Base-by-base conservation (phyloP, 371 early-diverging fungal genomes). In the Enterospora canceri region DNA sequence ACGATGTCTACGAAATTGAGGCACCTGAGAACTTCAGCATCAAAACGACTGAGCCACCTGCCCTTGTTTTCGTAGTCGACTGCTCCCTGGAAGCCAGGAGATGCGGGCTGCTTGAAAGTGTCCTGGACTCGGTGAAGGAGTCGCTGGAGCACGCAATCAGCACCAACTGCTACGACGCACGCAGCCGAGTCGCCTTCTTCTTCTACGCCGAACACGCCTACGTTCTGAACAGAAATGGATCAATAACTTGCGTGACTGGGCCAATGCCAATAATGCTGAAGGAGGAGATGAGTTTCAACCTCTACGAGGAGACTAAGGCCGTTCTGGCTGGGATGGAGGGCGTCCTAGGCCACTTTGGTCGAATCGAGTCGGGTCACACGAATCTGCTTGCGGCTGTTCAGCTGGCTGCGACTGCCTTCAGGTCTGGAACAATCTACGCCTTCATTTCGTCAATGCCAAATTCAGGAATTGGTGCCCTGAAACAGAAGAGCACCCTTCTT, bases 401-500 rank as follows among this genome's bases (percentile, higher is more conserved):
- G 47, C 30, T 73, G 5, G 35, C 53, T 21, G 33, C 62, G 0
- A 40, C n/a, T 2, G 32, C 73, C 1, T 50, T 74, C 28, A 47
- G 35, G 35, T 32, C 67, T 15, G 80, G 68, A 24, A 57, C 58
- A 24, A 51, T 76, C 31, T 54, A 65, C 32, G 49, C 65, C 0
- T 78, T 78, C 65, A 4, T 80, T 12, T 29, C 47, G 19, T 67
- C 73, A 24, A 29, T 49, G 31, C 76, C 78, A 21, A 76, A 76
- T 61, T 19, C 62, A 18, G 70, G 72, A 23, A 12, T 32, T 16
- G 72, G 76, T 0, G 32, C 3, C 4, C 56, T 80, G 23, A 56
- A 59, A 0, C 28, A 33, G 3, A 46, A 24, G 18, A 51, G 57
- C 1, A 34, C 24, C 21, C 35, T 71, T 1, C 53, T 54, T 31